A percentile compares a stretch with the other conserved stretches of the same genome.
Conservation (phyloP, 345 rosid species). For the Brassica napus region DNA sequence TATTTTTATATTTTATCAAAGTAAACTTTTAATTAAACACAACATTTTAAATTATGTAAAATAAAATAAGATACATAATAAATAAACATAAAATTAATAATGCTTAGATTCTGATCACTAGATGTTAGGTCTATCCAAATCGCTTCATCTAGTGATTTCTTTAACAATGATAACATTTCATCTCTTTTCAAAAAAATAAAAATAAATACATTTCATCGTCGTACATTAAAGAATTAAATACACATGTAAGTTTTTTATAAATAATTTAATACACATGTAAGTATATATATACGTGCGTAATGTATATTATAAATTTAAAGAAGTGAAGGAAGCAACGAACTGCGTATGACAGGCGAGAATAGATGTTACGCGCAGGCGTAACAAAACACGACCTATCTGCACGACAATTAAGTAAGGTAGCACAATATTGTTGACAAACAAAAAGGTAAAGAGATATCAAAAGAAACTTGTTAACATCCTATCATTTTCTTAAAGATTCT, state of each 20-base stretch:
- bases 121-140: neutral
- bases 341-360: neutral
- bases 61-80: neutral
- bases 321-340: slow-evolving; percentile 6
- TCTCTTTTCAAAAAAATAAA: no score
- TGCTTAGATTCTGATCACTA: neutral
- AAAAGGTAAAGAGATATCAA: neutral
- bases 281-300: neutral
- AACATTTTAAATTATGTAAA: neutral
- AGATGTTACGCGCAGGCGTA: neutral
- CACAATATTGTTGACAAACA: slow-evolving; percentile 1
- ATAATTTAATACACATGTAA: neutral
- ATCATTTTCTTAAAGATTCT: neutral
- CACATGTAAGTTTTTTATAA: neutral
- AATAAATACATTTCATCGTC: neutral
- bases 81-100: neutral
- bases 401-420: neutral
- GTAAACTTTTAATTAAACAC: neutral
- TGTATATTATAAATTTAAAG: neutral
- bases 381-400: neutral
- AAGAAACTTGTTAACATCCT: neutral
- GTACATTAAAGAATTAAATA: neutral
- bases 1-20: neutral
- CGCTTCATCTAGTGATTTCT: neutral
- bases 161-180: neutral